Conservation (phyloP, 352 stramenopile species). For the Globisporangium uncinulatum region DNA sequence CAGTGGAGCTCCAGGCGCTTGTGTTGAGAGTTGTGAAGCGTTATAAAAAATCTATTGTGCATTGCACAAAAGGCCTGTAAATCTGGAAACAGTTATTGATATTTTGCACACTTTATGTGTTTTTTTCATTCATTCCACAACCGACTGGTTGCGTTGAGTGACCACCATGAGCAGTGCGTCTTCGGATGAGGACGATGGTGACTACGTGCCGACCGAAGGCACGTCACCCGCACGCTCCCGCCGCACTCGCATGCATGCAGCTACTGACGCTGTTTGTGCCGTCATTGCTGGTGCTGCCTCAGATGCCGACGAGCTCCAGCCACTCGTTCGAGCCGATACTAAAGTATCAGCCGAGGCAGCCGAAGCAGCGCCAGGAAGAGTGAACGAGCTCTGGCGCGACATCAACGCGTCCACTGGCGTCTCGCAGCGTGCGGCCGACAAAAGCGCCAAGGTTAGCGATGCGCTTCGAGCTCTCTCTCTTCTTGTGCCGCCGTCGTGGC, state of each 20-base stretch:
- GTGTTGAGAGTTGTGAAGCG: background rate
- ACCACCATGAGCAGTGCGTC: conserved; percentile 41
- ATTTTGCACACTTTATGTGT: background rate
- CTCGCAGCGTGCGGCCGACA: conserved; percentile 37
- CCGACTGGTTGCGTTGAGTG: background rate
- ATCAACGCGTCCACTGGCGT: conserved; percentile 58
- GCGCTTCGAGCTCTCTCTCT: background rate
- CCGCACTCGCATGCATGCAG: background rate
- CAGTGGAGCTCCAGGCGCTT: background rate
- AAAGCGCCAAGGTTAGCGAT: conserved; percentile 36
- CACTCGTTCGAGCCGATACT: background rate
- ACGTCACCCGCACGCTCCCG: background rate
- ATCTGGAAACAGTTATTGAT: background rate
- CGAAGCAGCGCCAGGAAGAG: conserved; percentile 1
- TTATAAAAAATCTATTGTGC: background rate
- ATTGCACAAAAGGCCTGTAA: background rate
- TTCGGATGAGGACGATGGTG: conserved; percentile 58
- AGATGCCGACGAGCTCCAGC: background rate
- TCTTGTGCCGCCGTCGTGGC: background rate
- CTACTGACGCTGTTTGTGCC: background rate
- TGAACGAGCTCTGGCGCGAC: conserved; percentile 58
- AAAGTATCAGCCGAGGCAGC: too few relatives aligned
- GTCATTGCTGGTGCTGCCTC: background rate
- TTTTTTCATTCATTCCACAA: background rate
- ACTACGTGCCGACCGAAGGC: conserved; percentile 63